Conservation (phyloP, 2,329 filamentous ascomycete genomes). For the Neonectria hederae region DNA sequence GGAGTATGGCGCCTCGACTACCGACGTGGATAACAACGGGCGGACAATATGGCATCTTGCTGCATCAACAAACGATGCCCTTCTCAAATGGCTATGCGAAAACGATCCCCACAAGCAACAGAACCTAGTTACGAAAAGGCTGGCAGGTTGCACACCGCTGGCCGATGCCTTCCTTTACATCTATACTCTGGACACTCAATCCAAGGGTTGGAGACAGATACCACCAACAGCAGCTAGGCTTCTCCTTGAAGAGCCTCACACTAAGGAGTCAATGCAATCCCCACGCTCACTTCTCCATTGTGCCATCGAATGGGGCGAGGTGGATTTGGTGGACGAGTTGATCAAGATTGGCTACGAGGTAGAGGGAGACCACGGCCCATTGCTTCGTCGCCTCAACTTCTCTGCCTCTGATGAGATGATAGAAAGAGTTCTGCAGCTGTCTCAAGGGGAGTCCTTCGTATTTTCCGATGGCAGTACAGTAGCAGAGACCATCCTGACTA, state of each 20-base stretch:
- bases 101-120: constrained; percentile 42
- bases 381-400: constrained; percentile 38
- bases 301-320: constrained; percentile 44
- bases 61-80: constrained; percentile 46
- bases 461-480: constrained; percentile 34
- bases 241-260: constrained; percentile 29
- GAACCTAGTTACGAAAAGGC: constrained; percentile 40
- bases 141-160: constrained; percentile 43
- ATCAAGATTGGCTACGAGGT: constrained; percentile 26
- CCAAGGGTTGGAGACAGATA: background rate
- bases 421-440: constrained; percentile 35
- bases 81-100: constrained; percentile 45
- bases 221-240: constrained; percentile 25
- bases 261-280: constrained; percentile 4
- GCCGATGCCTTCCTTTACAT: constrained; percentile 43
- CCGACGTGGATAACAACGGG: constrained; percentile 43
- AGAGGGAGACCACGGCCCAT: background rate
- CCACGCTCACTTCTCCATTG: constrained; percentile 12
- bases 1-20: constrained; percentile 41
- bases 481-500: constrained; percentile 45
- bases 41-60: constrained; percentile 52
- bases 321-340: constrained; percentile 33
- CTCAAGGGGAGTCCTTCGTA: constrained; percentile 21
- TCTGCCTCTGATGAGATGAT: constrained; percentile 38
- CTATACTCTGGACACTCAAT: background rate